Percentiles rank a stretch among this genome's conserved stretches.
These are phyloP conservation scores for Ziziphus jujuba DNA, from an alignment of 306 rosid species.

Conservation along the genomic window DNA sequence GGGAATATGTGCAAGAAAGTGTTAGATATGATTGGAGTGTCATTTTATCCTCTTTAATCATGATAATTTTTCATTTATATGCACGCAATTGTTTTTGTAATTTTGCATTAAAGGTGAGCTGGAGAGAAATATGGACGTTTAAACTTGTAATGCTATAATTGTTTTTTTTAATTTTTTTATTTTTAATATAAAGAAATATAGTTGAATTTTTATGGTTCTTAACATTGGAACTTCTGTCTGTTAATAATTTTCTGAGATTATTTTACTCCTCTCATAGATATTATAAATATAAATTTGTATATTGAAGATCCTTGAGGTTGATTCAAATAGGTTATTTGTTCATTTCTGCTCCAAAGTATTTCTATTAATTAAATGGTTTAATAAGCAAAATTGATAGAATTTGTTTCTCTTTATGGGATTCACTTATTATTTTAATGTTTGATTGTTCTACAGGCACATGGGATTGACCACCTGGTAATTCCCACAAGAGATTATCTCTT, in stretches of 20 bases:
- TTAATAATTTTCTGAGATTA: background rate
- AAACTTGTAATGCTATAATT: background rate
- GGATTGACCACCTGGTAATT: constrained; percentile 86
- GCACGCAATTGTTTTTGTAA: background rate
- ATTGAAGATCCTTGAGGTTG: too few relatives aligned
- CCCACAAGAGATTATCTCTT: constrained; percentile 97
- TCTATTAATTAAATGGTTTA: background rate
- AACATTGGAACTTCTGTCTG: background rate
- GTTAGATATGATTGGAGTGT: background rate
- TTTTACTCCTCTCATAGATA: background rate
- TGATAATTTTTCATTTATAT: background rate
- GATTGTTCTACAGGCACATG: constrained; percentile 65
- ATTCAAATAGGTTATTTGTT: too few relatives aligned
- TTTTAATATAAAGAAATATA: background rate
- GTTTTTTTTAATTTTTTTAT: background rate
- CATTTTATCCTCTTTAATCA: background rate
- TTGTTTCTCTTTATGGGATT: constrained; percentile 4
- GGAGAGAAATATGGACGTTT: background rate
- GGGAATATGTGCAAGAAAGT: background rate
- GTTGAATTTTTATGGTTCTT: background rate
- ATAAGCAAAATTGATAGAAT: background rate
- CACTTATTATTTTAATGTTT: constrained; percentile 26
- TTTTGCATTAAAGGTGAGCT: background rate
- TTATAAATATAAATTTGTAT: too few relatives aligned
- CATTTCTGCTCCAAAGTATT: background rate